Conservation (phyloP, 805 yeast genomes). For the Millerago galiae region DNA sequence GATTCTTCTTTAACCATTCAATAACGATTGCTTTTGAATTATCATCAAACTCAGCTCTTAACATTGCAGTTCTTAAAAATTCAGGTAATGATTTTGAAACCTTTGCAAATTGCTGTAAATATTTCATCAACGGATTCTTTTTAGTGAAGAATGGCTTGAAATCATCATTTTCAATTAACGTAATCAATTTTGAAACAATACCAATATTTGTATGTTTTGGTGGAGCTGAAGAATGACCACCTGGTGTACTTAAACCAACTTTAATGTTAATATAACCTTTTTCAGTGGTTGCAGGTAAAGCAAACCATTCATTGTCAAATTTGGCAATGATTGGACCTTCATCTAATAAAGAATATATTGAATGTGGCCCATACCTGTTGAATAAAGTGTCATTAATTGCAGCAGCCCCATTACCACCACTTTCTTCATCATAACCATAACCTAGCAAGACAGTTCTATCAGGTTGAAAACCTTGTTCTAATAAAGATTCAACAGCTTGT, state of each 20-base stretch:
- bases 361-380: conserved; percentile 52
- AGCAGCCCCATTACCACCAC: conserved; percentile 34
- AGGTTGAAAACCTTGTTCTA: conserved; percentile 48
- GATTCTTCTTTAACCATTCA: conserved; percentile 13
- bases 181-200: conserved; percentile 52
- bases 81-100: conserved; percentile 28
- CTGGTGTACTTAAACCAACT: conserved; percentile 50
- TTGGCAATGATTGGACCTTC: conserved; percentile 46
- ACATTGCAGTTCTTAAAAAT: conserved; percentile 25
- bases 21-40: conserved; percentile 33
- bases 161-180: conserved; percentile 49
- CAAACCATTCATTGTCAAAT: conserved; percentile 34
- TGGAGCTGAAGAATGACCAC: conserved; percentile 80
- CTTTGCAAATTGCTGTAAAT: conserved; percentile 54
- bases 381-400: conserved; percentile 39
- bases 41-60: conserved; percentile 29
- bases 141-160: conserved; percentile 37
- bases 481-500: conserved; percentile 56
- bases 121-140: conserved; percentile 53
- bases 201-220: conserved; percentile 82
- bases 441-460: conserved; percentile 56
- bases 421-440: conserved; percentile 77
- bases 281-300: conserved; percentile 43
- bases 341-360: conserved; percentile 61
- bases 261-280: conserved; percentile 34